A percentile compares a stretch with the other conserved stretches of the same genome.
Conservation (phyloP, 768 basidiomycete genomes). For the Tulasnella sp. region DNA sequence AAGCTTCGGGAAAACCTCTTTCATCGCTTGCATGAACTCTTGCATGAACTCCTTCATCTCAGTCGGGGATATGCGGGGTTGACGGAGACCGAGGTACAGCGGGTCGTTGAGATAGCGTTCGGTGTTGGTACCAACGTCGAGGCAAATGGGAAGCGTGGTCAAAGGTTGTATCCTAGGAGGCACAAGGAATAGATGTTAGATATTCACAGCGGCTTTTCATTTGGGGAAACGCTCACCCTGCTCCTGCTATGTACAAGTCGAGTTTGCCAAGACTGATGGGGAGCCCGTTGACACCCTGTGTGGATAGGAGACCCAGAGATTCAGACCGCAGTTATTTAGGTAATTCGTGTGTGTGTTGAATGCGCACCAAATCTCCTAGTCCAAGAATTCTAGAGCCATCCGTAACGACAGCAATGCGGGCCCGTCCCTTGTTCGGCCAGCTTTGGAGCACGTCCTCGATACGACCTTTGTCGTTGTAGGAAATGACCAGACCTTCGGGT, state of each 20-base stretch:
- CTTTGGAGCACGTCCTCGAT: slow-evolving; percentile 56
- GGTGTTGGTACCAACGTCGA: slow-evolving; percentile 87
- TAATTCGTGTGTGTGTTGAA: neutral
- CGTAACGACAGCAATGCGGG: slow-evolving; percentile 86
- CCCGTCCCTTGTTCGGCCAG: slow-evolving; percentile 60
- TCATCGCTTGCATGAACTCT: slow-evolving; percentile 82
- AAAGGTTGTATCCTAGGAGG: slow-evolving; percentile 52
- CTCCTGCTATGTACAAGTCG: slow-evolving; percentile 79
- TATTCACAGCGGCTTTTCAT: neutral
- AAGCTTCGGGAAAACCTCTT: slow-evolving; percentile 59
- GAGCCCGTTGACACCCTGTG: slow-evolving; percentile 27
- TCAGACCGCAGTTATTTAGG: neutral
- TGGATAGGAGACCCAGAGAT: neutral
- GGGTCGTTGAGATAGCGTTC: slow-evolving; percentile 73
- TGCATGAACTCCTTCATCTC: slow-evolving; percentile 84
- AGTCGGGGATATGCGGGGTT: slow-evolving; percentile 49
- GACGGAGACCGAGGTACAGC: slow-evolving; percentile 76
- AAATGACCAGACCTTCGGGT: slow-evolving; percentile 37
- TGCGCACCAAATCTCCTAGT: slow-evolving; percentile 35
- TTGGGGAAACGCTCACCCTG: slow-evolving; percentile 44
- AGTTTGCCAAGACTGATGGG: slow-evolving; percentile 85
- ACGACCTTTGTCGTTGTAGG: slow-evolving; percentile 71
- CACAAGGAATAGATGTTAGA: neutral
- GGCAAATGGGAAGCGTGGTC: slow-evolving; percentile 69
- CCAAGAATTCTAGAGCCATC: slow-evolving; percentile 86